Evolutionary conservation across 139 green algal species (phyloP).

Genomic region (Marvania coccoides): DNA sequence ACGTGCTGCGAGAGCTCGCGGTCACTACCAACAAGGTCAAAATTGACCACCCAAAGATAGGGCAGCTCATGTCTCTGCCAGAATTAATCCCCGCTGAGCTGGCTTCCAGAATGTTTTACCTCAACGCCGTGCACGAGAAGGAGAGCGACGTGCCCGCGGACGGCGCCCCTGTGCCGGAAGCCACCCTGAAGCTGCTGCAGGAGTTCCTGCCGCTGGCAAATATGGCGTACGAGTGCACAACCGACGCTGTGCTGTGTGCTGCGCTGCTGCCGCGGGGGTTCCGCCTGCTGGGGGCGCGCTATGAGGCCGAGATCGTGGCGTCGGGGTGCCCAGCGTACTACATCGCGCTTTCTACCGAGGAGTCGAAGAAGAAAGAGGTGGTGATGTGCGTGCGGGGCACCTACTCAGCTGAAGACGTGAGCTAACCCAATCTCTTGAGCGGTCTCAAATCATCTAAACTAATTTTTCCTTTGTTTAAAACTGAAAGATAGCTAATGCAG

Average conservation of each 20-base stretch:
- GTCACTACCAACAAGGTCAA: conserved; percentile 5
- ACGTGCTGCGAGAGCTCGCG: conserved; percentile 15
- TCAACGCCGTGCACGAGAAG: background rate
- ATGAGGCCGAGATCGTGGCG: conserved; percentile 6
- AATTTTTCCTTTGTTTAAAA: no score
- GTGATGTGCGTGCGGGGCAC: conserved; percentile 16
- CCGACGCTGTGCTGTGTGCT: background rate
- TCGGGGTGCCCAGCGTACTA: conserved; percentile 20
- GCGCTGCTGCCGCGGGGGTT: conserved; percentile 1
- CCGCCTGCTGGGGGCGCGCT: background rate
- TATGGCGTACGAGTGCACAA: conserved; percentile 13
- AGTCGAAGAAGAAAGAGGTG: conserved; percentile 3
- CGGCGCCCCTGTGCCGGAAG: background rate
- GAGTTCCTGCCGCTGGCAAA: background rate
- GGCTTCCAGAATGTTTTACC: conserved; percentile 13
- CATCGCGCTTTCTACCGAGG: background rate
- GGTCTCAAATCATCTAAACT: no score
- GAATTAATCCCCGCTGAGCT: conserved; percentile 10
- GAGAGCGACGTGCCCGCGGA: background rate
- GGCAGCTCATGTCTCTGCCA: background rate
- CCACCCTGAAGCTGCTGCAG: background rate
- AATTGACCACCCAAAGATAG: background rate
- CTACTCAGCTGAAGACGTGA: conserved; percentile 18
- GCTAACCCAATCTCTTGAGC: no score
- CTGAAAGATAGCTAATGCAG: no score